Evolutionary conservation across 2,329 filamentous ascomycete species (phyloP).

Genomic region (Zasmidium cellare): DNA sequence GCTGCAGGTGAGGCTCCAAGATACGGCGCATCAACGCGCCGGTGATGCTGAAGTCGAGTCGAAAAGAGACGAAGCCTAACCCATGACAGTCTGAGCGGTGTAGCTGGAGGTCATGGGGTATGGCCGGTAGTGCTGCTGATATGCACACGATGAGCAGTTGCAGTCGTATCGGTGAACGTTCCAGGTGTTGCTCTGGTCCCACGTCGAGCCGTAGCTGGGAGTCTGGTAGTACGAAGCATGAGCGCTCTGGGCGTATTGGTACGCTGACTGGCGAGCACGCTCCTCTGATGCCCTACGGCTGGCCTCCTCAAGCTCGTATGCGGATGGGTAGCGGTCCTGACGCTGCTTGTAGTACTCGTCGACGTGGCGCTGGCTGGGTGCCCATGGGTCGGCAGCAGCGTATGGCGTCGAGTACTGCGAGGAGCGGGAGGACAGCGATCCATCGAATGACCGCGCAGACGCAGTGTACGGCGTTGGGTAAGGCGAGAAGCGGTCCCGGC

Average conservation of each 20-base stretch:
- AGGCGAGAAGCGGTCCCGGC: constrained; percentile 45
- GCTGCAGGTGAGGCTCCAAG: constrained; percentile 8
- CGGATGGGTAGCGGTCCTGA: constrained; percentile 32
- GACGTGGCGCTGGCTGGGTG: constrained; percentile 28
- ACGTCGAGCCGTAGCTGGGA: constrained; percentile 30
- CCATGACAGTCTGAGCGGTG: constrained; percentile 37
- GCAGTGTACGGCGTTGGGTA: constrained; percentile 36
- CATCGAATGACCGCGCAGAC: constrained; percentile 25
- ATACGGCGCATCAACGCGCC: not conserved
- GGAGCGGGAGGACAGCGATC: constrained; percentile 29
- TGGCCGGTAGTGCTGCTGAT: constrained; percentile 36
- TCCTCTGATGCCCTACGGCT: constrained; percentile 33
- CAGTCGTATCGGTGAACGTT: constrained; percentile 37
- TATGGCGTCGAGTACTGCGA: constrained; percentile 36
- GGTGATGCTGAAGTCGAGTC: not conserved
- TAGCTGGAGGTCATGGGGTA: constrained; percentile 35
- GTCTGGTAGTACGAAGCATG: constrained; percentile 32
- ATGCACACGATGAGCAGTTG: constrained; percentile 35
- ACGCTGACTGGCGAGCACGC: constrained; percentile 32
- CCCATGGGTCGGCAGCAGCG: constrained; percentile 35
- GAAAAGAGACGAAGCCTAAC: constrained; percentile 20
- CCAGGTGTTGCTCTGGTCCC: constrained; percentile 35
- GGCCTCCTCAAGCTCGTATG: constrained; percentile 35
- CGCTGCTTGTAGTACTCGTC: constrained; percentile 36
- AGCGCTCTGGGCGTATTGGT: constrained; percentile 28